Percentiles rank a stretch among this genome's conserved stretches.
phyloP scores from a whole-genome alignment of 345 rosid genomes.

The Turritis glabra region DNA sequence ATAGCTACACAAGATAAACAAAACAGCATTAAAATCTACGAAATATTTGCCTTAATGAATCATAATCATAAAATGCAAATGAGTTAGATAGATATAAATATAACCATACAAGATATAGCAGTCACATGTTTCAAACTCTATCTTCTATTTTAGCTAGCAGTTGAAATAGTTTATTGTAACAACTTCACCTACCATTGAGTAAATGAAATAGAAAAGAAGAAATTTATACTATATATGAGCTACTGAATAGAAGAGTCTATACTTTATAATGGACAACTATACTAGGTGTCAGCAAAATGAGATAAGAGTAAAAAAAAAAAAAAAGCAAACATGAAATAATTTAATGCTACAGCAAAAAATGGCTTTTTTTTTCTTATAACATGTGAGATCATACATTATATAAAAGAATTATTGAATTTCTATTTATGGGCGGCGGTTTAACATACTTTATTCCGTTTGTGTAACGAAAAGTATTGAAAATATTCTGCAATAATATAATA shows the following conservation, averaged over 20 bases:
- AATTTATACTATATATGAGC: slow-evolving; percentile 11
- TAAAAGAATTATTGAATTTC: slow-evolving; percentile 9
- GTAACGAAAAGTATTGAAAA: slow-evolving; percentile 23
- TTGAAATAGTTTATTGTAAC: slow-evolving; percentile 12
- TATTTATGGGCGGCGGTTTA: slow-evolving; percentile 40
- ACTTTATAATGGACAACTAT: not conserved
- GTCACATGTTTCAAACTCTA: not conserved
- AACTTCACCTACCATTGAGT: slow-evolving; percentile 29
- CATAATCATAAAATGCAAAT: not conserved
- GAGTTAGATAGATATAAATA: not conserved
- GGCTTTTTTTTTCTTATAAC: not conserved
- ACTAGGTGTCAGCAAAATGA: slow-evolving; percentile 25
- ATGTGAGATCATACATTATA: slow-evolving; percentile 29
- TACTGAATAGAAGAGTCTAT: slow-evolving; percentile 15
- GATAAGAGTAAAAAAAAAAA: slow-evolving; percentile 7
- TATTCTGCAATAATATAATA: slow-evolving; percentile 12
- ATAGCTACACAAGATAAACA: slow-evolving; percentile 57
- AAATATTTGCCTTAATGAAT: not conserved
- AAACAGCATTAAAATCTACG: not conserved
- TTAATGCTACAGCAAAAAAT: not conserved
- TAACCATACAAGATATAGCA: slow-evolving; percentile 8
- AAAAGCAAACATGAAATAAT: slow-evolving; percentile 4
- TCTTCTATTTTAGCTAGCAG: not conserved
- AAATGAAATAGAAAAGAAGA: slow-evolving; percentile 5
- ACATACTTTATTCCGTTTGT: slow-evolving; percentile 40